Base-by-base conservation (phyloP, 2,329 filamentous ascomycete species). In the Zopfia rhizophila region DNA sequence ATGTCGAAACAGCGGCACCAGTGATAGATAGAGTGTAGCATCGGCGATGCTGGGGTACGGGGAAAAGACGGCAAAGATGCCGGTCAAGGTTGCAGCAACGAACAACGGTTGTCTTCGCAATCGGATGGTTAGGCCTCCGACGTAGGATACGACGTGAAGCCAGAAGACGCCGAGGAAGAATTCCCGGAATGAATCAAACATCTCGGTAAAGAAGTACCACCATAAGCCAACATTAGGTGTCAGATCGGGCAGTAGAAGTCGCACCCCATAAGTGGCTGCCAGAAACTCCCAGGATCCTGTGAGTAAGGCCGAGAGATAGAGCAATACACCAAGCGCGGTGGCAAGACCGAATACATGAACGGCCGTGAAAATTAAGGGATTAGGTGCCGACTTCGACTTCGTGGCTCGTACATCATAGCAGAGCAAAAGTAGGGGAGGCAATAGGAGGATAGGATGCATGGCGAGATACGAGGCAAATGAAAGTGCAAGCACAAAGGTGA, bases 161-260 rank as follows among this genome's bases (percentile, higher is more conserved):
- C 95, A 97, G 76, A 99, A 99, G 36, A 99, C 92, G 42, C 90
- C 94, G 3, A 99, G 83, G 80, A 97, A 99, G 79, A 99, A 99
- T 60, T 89, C 87, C 27, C 94, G 84, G 81, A 99, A 99, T 1
- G 92, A 93, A 74, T 99, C 94, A 70, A 99, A 99, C 86, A 99
- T 99, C 69, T 99, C 93, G 58, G 95, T 96, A 69, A 99, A 97
- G 75, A 99, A 99, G 74, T 99, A 99, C 94, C 94, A 99, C 94
- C 94, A 99, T 1, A 99, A 80, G 1, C 94, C 94, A 21, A 95
- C 89, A 57, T 97, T 99, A 10, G 94, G 94, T 0, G 93, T 95
- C 28, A 99, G 80, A 67, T 99, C 94, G 7, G 91, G 90, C 3
- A 99, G 82, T 1, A 94, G 85, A 25, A 99, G 81, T 61, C 96